Evolutionary conservation across 495 filamentous ascomycete genomes (phyloP).

Genomic region (Aspergillus cavernicola): DNA sequence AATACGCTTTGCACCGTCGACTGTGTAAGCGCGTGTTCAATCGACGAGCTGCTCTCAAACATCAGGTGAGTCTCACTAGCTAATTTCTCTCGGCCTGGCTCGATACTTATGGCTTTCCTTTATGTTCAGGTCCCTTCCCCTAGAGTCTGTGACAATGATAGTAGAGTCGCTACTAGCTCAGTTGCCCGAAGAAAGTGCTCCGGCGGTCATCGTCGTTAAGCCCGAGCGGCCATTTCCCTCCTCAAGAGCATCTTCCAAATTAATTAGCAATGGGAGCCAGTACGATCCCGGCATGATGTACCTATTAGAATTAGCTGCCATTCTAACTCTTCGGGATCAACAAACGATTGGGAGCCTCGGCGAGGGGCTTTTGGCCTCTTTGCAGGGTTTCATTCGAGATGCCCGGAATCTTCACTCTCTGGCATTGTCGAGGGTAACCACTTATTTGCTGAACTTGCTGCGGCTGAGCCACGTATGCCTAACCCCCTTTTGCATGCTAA

Average conservation of each 20-base stretch:
- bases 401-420: slow-evolving; percentile 72
- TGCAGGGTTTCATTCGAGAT: slow-evolving; percentile 79
- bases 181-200: slow-evolving; percentile 78
- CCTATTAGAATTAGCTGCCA: slow-evolving; percentile 82
- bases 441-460: slow-evolving; percentile 80
- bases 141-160: slow-evolving; percentile 60
- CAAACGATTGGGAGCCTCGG: slow-evolving; percentile 68
- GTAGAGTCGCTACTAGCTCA: slow-evolving; percentile 73
- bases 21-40: slow-evolving; percentile 84
- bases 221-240: slow-evolving; percentile 60
- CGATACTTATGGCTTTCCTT: slow-evolving; percentile 11
- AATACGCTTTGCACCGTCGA: slow-evolving; percentile 93
- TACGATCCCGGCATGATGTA: slow-evolving; percentile 90
- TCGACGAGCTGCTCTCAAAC: slow-evolving; percentile 79
- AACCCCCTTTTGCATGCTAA: background rate
- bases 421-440: slow-evolving; percentile 75
- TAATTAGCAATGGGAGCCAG: slow-evolving; percentile 52
- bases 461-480: slow-evolving; percentile 79
- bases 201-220: slow-evolving; percentile 83
- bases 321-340: slow-evolving; percentile 73
- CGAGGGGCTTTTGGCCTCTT: slow-evolving; percentile 69
- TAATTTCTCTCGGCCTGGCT: background rate
- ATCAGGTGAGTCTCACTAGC: slow-evolving; percentile 59
- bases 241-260: slow-evolving; percentile 41
- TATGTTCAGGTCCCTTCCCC: slow-evolving; percentile 59